A percentile compares a stretch with the other conserved stretches of the same genome.
Conservation (phyloP, 2,329 filamentous ascomycete genomes). For the Septoria petroselini region DNA sequence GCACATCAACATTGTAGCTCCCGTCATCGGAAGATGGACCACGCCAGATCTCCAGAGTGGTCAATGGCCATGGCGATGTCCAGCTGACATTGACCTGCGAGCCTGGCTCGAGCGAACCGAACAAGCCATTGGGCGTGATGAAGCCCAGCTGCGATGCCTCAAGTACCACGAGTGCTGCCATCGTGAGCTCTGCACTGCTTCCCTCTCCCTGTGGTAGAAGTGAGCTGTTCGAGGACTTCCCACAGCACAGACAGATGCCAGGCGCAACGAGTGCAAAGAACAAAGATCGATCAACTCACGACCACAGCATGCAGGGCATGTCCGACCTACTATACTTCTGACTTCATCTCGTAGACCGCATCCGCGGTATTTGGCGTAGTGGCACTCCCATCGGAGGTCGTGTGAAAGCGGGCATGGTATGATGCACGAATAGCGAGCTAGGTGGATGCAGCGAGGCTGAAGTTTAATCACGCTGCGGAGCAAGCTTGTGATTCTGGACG, state of each 20-base stretch:
- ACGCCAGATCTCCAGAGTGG: constrained; percentile 18
- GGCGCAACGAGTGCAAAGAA: too few relatives aligned
- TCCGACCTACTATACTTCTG: constrained; percentile 3
- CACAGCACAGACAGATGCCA: too few relatives aligned
- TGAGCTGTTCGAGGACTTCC: too few relatives aligned
- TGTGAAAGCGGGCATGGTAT: constrained; percentile 11
- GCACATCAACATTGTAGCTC: constrained; percentile 13
- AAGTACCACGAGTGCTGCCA: constrained; percentile 17
- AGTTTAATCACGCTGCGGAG: constrained; percentile 2
- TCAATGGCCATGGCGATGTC: constrained; percentile 19
- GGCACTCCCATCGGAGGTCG: constrained; percentile 1
- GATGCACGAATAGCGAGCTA: constrained; percentile 7
- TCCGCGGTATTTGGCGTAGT: constrained; percentile 13
- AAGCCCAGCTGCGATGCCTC: constrained; percentile 16
- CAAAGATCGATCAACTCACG: too few relatives aligned
- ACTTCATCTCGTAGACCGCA: constrained; percentile 2
- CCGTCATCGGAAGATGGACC: constrained; percentile 16
- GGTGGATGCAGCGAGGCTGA: constrained; percentile 5
- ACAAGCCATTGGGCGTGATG: constrained; percentile 7
- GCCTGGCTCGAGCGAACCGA: constrained; percentile 8
- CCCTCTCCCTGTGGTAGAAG: too few relatives aligned
- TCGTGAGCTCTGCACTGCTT: background rate
- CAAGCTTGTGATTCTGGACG: constrained; percentile 8
- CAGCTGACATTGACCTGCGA: constrained; percentile 21
- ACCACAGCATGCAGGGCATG: background rate